Conservation (phyloP, 2,329 filamentous ascomycete genomes). For the Epichloe hybrida region DNA sequence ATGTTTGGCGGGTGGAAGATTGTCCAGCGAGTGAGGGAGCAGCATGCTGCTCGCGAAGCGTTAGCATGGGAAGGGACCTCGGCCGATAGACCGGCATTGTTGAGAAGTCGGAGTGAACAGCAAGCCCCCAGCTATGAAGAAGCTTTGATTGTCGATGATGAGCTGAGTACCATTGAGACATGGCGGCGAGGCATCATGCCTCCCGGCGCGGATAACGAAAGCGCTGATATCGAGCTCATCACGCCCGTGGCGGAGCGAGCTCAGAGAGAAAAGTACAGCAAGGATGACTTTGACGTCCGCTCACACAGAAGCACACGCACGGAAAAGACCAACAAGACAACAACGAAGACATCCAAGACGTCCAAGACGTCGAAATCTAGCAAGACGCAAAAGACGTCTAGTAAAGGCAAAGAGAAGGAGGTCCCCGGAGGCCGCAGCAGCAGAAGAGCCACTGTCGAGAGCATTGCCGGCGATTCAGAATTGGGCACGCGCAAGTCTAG, state of each 20-base stretch:
- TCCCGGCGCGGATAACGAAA: conserved; percentile 28
- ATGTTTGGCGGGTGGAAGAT: conserved; percentile 97
- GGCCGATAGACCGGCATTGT: conserved; percentile 13
- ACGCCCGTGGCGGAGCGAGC: conserved; percentile 40
- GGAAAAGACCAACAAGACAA: conserved; percentile 12
- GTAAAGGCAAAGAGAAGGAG: conserved; percentile 10
- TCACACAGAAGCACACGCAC: conserved; percentile 22
- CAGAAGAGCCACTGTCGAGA: conserved; percentile 9
- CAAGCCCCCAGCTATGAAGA: conserved; percentile 32
- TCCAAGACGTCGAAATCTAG: conserved; percentile 12
- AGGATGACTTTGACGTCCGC: conserved; percentile 27
- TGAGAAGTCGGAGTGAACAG: conserved; percentile 17
- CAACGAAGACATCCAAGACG: conserved; percentile 15
- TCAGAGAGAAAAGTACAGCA: conserved; percentile 20
- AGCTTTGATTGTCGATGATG: conserved; percentile 43
- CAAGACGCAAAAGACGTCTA: conserved; percentile 8
- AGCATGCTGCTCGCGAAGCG: conserved; percentile 18
- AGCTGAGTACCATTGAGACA: conserved; percentile 43
- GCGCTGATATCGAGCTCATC: conserved; percentile 42
- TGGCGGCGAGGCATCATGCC: conserved; percentile 45
- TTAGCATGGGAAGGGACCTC: conserved; percentile 13
- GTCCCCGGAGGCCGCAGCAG: conserved; percentile 1
- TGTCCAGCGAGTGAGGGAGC: conserved; percentile 63
- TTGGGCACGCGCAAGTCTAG: conserved; percentile 19
- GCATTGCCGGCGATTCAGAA: conserved; percentile 20